Base-by-base conservation (phyloP, 495 filamentous ascomycete genomes). In the Lindgomyces ingoldianus region DNA sequence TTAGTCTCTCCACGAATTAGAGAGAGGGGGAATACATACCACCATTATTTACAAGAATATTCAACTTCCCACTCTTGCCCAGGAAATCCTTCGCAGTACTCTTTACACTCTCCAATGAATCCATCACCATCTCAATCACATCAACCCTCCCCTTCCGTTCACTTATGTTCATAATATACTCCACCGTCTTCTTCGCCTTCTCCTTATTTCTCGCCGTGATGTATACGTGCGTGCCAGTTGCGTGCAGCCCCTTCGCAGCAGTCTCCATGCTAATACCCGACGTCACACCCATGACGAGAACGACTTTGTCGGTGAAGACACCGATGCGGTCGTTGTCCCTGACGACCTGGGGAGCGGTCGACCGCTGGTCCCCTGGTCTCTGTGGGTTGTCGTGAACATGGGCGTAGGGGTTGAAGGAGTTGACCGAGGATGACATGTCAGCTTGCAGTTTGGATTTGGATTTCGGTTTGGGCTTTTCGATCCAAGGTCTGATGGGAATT, bases 261-360 rank as follows among this genome's bases (percentile, higher is more conserved):
- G 82, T 84, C 61, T 83, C 77, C 36, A 80, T 68, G 1, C 81
- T 81, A 4, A 84, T 77, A 8, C 81, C 82, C 11, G 84, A 82
- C 58, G 85, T 87, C n/a, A 84, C 82, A 14, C 89, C 89, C 3
- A 88, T 91, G 24, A 92, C 80, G 50, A 91, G 80, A 62, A 89
- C 79, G 12, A 81, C 82, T 73, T 88, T 88, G n/a, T 76, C 75
- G 2, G 45, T 53, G 25, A 79, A 67, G 29, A 71, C 71, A 54
- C 74, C 73, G 30, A 70, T 44, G 4, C 76, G 58, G 30, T 70
- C 66, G 60, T 79, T 75, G 68, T 83, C 79, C 36, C 76, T 44
- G 53, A 82, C 53, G 45, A 82, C 73, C 48, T 80, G 71, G n/a
- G 76, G 48, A 18, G 77, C 78, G 9, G 79, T 81, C n/a, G 78